Conservation (phyloP, 2,329 filamentous ascomycete species). For the Ophiocordyceps camponoti-floridani region DNA sequence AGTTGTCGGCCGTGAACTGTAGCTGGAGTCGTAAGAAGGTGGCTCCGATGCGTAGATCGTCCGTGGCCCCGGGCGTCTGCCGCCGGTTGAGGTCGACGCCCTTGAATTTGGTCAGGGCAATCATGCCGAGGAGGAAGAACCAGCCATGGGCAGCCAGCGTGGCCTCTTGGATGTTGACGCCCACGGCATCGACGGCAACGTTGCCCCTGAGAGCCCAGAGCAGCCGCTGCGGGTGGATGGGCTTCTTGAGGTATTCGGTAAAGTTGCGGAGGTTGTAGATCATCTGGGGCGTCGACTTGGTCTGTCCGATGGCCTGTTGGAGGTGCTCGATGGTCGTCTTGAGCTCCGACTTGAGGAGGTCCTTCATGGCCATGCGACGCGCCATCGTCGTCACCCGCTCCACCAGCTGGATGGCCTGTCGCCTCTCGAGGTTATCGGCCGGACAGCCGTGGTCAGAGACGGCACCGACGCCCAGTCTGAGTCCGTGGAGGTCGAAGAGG, state of each 20-base stretch:
- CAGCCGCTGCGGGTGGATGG: constrained; percentile 65
- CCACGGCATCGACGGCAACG: constrained; percentile 53
- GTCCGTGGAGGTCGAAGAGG: constrained; percentile 64
- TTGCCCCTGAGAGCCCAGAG: constrained; percentile 68
- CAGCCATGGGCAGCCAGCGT: constrained; percentile 66
- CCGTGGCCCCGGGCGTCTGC: constrained; percentile 59
- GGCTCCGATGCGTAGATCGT: constrained; percentile 67
- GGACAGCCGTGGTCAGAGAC: constrained; percentile 67
- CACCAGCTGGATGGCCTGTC: constrained; percentile 63
- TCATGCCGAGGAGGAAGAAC: constrained; percentile 83
- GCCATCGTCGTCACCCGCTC: constrained; percentile 72
- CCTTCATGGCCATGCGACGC: constrained; percentile 72
- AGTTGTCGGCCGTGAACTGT: constrained; percentile 63
- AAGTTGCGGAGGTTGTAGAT: constrained; percentile 78
- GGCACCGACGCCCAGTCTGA: constrained; percentile 53
- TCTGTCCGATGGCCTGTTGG: constrained; percentile 65
- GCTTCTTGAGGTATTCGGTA: constrained; percentile 62
- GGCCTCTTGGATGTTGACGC: constrained; percentile 50
- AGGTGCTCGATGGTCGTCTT: constrained; percentile 85
- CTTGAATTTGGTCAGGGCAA: constrained; percentile 72
- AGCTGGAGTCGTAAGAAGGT: constrained; percentile 67
- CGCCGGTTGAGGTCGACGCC: constrained; percentile 53
- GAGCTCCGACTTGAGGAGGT: constrained; percentile 78
- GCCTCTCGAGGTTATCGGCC: constrained; percentile 58
- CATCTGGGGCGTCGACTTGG: constrained; percentile 63